Conservation (phyloP, 305 asterid genomes). For the Solanum aculeatissimum region DNA sequence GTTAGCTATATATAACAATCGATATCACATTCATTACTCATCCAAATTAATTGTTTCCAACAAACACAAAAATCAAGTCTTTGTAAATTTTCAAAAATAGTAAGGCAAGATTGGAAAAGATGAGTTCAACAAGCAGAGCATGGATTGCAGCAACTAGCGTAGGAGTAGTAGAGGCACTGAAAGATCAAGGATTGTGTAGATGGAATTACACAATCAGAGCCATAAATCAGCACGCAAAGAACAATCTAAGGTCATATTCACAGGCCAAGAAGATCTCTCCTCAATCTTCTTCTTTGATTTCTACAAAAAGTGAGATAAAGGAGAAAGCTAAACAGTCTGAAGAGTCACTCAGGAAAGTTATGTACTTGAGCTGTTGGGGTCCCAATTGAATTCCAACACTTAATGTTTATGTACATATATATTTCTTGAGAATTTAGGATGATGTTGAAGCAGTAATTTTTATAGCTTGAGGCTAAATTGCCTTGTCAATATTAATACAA, state of each 20-base stretch:
- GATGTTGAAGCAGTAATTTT: not conserved
- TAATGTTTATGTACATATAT: not conserved
- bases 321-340: not conserved
- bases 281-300: not conserved
- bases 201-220: constrained; percentile 13
- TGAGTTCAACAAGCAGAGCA: not conserved
- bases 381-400: not conserved
- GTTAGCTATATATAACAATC: not conserved
- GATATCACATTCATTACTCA: not conserved
- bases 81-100: not conserved
- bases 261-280: not conserved
- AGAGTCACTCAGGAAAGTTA: constrained; percentile 2
- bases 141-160: constrained; percentile 3
- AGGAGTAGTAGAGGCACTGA: constrained; percentile 9
- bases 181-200: constrained; percentile 16
- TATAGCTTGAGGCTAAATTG: not conserved
- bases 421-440: not conserved
- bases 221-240: constrained; percentile 7
- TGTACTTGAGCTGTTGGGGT: constrained; percentile 4
- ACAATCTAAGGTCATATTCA: not conserved
- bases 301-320: not conserved
- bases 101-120: not conserved
- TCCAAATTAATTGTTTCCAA: not conserved
- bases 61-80: not conserved
- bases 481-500: too few species aligned